phyloP scores from a whole-genome alignment of 441 rosid species.

The Erodium chrysanthum region DNA sequence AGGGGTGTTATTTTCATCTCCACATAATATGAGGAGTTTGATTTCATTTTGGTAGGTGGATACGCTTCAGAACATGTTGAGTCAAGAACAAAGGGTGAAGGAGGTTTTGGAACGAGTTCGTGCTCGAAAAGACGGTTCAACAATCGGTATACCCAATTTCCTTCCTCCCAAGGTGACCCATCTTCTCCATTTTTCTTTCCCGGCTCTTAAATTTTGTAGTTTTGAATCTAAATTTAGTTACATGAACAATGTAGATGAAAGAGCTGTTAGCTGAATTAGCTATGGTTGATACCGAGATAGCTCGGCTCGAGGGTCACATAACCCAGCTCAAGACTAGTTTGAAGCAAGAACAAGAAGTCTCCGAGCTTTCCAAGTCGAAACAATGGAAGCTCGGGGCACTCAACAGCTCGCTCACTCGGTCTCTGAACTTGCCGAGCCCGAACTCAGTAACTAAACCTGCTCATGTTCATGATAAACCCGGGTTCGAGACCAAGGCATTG shows the following conservation, averaged over 20 bases:
- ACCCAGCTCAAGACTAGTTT: constrained; percentile 47
- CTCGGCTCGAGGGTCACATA: constrained; percentile 59
- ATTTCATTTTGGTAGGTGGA: constrained; percentile 33
- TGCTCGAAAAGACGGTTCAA: constrained; percentile 30
- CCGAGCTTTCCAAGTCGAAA: constrained; percentile 39
- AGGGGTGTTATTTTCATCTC: background rate
- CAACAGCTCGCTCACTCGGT: constrained; percentile 20
- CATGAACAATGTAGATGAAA: constrained; percentile 39
- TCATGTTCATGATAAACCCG: constrained; percentile 29
- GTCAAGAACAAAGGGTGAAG: constrained; percentile 66
- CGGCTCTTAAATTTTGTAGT: background rate
- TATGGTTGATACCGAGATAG: constrained; percentile 64
- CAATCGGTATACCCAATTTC: constrained; percentile 44
- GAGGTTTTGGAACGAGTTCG: constrained; percentile 51
- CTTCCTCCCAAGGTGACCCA: constrained; percentile 70
- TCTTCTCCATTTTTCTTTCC: background rate
- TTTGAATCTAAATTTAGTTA: background rate
- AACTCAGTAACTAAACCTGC: constrained; percentile 34
- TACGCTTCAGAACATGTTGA: constrained; percentile 59
- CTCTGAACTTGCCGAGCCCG: constrained; percentile 23
- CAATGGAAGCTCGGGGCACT: constrained; percentile 25
- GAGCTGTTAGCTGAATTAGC: constrained; percentile 66
- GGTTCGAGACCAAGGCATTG: constrained; percentile 66
- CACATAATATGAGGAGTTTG: background rate
- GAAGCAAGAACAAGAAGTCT: constrained; percentile 47